These are phyloP conservation scores for Geranium brycei DNA, from an alignment of 345 rosid species.

Conservation along the genomic window DNA sequence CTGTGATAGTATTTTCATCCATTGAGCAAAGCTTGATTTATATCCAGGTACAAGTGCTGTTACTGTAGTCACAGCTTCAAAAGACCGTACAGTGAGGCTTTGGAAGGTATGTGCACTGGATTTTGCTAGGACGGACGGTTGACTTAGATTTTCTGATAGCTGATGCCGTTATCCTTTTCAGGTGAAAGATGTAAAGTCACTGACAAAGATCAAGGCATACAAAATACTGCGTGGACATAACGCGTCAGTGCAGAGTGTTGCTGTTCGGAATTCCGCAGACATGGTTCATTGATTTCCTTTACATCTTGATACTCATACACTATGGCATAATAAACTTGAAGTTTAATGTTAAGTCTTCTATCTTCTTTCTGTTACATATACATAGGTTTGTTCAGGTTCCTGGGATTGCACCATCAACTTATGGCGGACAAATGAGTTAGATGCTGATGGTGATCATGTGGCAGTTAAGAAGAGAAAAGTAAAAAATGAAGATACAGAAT, in stretches of 20 bases:
- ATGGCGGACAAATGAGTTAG: constrained; percentile 53
- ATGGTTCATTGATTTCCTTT: constrained; percentile 35
- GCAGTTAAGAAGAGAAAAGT: constrained; percentile 77
- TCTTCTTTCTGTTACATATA: constrained; percentile 4
- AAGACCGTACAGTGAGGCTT: constrained; percentile 78
- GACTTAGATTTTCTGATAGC: constrained; percentile 8
- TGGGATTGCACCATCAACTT: constrained; percentile 85
- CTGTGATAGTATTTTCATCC: background rate
- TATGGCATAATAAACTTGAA: background rate
- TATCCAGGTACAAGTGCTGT: constrained; percentile 35
- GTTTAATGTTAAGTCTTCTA: constrained; percentile 4
- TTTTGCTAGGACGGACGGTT: constrained; percentile 2
- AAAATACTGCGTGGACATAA: constrained; percentile 77
- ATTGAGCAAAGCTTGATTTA: background rate
- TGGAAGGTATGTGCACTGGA: constrained; percentile 62
- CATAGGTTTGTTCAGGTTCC: constrained; percentile 81
- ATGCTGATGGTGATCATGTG: constrained; percentile 37
- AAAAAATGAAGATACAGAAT: constrained; percentile 41
- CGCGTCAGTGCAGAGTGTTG: constrained; percentile 76
- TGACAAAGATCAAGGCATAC: constrained; percentile 43
- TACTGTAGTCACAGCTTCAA: constrained; percentile 74
- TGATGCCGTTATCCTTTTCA: constrained; percentile 17
- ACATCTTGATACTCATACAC: background rate
- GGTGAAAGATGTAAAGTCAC: constrained; percentile 37
- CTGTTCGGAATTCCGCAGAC: constrained; percentile 46